Evolutionary conservation across 129 eudicot genomes (phyloP).

Genomic region (Kitagawia praeruptora): DNA sequence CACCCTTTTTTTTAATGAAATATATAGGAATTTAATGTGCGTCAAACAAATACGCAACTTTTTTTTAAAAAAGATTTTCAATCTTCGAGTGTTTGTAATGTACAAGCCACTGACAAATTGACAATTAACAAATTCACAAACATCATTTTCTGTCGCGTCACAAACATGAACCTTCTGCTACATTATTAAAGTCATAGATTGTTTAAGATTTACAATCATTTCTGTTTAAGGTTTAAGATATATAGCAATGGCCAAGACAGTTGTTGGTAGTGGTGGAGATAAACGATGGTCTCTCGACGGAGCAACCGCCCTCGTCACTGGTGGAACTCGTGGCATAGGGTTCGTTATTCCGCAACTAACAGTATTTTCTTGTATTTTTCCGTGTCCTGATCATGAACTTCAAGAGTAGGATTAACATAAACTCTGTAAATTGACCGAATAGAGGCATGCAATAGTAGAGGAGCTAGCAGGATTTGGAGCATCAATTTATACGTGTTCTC

Average conservation of each 20-base stretch:
- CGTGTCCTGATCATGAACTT: neutral
- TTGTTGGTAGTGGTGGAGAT: slow-evolving; percentile 3
- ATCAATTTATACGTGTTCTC: slow-evolving; percentile 35
- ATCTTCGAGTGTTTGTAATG: too few relatives aligned
- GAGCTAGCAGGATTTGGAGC: slow-evolving; percentile 28
- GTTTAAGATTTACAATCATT: neutral
- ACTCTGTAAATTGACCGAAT: neutral
- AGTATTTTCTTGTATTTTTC: too few relatives aligned
- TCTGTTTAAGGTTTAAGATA: neutral
- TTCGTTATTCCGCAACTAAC: neutral
- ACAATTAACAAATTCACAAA: too few relatives aligned
- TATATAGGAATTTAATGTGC: too few relatives aligned
- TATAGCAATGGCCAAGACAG: neutral
- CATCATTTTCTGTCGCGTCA: too few relatives aligned
- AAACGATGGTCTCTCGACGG: slow-evolving; percentile 43
- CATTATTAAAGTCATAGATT: neutral
- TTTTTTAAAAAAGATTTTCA: too few relatives aligned
- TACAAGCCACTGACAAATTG: too few relatives aligned
- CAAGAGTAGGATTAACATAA: too few relatives aligned
- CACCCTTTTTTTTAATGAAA: too few relatives aligned
- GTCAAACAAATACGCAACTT: too few relatives aligned
- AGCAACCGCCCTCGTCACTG: slow-evolving; percentile 42
- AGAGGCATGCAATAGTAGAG: slow-evolving; percentile 26
- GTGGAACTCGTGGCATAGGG: slow-evolving; percentile 53
- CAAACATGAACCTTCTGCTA: neutral